Percentiles rank a stretch among this genome's conserved stretches.
phyloP scores from a whole-genome alignment of 2,329 filamentous ascomycete species.

The Harringtonia lauricola region DNA sequence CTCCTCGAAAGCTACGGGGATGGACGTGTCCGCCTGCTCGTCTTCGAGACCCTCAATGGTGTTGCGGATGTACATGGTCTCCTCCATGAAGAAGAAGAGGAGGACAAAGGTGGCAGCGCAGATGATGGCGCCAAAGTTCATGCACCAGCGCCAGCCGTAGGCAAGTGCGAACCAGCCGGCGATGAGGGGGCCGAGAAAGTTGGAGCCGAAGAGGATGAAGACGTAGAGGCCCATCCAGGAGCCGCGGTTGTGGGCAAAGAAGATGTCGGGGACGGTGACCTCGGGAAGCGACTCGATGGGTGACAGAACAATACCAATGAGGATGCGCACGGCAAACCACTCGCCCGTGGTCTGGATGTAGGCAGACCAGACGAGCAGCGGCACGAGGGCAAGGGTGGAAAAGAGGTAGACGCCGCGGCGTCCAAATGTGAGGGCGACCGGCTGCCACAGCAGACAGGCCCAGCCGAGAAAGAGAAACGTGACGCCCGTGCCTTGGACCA shows the following conservation, averaged over 20 bases:
- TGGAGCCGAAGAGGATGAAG: conserved; percentile 30
- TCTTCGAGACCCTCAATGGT: conserved; percentile 19
- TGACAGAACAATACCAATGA: conserved; percentile 30
- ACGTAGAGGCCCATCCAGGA: conserved; percentile 31
- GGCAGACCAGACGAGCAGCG: conserved; percentile 25
- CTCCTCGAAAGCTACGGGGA: background rate
- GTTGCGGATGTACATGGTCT: conserved; percentile 41
- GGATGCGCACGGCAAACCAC: conserved; percentile 33
- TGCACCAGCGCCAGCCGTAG: conserved; percentile 37
- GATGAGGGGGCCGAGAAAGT: conserved; percentile 34
- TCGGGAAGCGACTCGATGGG: conserved; percentile 36
- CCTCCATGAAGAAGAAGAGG: conserved; percentile 48
- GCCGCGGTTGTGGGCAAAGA: conserved; percentile 18
- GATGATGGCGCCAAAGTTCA: conserved; percentile 45
- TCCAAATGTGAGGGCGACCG: conserved; percentile 33
- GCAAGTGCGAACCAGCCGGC: conserved; percentile 37
- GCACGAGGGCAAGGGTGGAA: conserved; percentile 17
- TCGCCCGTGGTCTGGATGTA: conserved; percentile 26
- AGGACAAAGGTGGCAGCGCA: conserved; percentile 34
- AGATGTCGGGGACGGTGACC: conserved; percentile 18
- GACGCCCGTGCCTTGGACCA: conserved; percentile 38
- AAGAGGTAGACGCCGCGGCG: conserved; percentile 15
- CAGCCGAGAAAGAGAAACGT: conserved; percentile 33
- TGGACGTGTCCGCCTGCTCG: background rate
- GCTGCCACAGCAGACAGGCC: conserved; percentile 35